Percentiles rank a stretch among this genome's conserved stretches.
Conservation (phyloP, 176 grass and related monocot genomes). For the Avena eriantha region DNA sequence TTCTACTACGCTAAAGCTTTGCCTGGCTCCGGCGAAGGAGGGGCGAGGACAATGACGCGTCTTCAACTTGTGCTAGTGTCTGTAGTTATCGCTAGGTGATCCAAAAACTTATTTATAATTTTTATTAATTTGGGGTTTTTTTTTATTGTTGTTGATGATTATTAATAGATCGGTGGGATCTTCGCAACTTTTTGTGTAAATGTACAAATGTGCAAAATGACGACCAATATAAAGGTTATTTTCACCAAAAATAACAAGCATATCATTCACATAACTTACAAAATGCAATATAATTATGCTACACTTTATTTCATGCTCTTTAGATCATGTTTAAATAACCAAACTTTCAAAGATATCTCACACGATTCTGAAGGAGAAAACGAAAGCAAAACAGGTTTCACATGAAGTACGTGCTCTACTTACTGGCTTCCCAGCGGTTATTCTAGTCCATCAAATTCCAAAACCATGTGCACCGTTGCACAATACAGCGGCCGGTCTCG, state of each 20-base stretch:
- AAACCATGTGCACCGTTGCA: conserved; percentile 11
- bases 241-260: neutral
- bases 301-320: no score
- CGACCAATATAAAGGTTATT: neutral
- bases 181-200: no score
- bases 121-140: no score
- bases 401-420: neutral
- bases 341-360: neutral
- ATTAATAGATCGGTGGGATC: no score
- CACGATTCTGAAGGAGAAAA: neutral
- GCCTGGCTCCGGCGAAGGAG: no score
- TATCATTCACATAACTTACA: neutral
- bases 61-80: no score
- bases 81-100: no score
- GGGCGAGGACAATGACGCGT: no score
- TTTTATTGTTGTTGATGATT: no score
- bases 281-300: neutral
- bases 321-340: neutral
- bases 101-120: no score
- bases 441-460: conserved; percentile 1
- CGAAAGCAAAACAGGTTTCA: neutral
- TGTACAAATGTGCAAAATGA: neutral
- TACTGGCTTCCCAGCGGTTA: neutral
- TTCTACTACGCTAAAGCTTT: no score
- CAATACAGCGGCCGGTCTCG: neutral